These are phyloP conservation scores for Leucosporidium yakuticum DNA, from an alignment of 768 basidiomycete genomes.

Conservation along the genomic window DNA sequence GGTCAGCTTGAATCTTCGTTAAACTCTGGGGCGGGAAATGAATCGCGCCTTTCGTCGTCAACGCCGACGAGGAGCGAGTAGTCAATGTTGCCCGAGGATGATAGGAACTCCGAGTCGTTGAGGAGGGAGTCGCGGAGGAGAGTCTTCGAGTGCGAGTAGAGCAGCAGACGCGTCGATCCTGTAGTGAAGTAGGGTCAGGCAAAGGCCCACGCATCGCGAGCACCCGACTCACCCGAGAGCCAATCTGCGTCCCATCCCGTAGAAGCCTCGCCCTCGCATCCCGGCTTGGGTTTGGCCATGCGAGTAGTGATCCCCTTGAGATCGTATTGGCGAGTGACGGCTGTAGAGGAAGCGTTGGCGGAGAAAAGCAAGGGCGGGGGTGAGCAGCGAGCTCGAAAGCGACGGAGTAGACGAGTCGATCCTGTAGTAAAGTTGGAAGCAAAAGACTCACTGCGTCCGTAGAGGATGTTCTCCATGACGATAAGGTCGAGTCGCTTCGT, in stretches of 20 bases:
- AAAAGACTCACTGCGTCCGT: slow-evolving; percentile 58
- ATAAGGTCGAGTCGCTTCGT: slow-evolving; percentile 56
- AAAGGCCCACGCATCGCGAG: background rate
- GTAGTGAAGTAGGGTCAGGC: background rate
- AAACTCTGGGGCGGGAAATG: too few species aligned
- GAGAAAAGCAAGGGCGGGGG: background rate
- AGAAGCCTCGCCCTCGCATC: background rate
- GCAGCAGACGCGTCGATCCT: slow-evolving; percentile 50
- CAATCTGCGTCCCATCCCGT: slow-evolving; percentile 31
- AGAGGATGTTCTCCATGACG: slow-evolving; percentile 92
- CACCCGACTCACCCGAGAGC: slow-evolving; percentile 6
- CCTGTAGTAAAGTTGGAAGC: too few species aligned
- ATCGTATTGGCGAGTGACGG: slow-evolving; percentile 15
- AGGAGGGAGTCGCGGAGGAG: slow-evolving; percentile 81
- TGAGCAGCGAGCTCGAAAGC: background rate
- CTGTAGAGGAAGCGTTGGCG: background rate
- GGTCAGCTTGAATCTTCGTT: background rate
- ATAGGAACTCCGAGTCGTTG: slow-evolving; percentile 89
- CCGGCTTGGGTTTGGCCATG: slow-evolving; percentile 12
- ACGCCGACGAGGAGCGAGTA: slow-evolving; percentile 91
- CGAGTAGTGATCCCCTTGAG: slow-evolving; percentile 28
- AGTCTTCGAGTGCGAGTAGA: slow-evolving; percentile 79
- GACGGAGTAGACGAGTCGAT: too few species aligned
- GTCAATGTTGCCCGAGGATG: slow-evolving; percentile 92
- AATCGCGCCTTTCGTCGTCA: slow-evolving; percentile 46